A percentile compares a stretch with the other conserved stretches of the same genome.
These are phyloP conservation scores for Septoria linicola DNA, from an alignment of 2,329 filamentous ascomycete genomes.

Conservation along the genomic window DNA sequence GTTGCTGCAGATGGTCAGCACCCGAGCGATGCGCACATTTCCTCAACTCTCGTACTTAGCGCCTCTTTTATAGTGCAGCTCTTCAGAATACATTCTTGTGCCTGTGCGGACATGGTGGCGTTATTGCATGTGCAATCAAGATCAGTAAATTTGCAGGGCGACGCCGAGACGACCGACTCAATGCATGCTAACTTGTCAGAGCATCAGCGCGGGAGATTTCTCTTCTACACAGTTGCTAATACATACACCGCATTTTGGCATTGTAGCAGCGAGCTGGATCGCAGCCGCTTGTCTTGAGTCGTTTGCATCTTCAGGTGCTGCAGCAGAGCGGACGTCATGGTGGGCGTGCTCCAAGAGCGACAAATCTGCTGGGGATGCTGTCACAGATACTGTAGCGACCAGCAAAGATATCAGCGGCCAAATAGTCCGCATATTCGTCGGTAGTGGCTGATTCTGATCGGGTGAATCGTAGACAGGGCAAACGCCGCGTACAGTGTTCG, in stretches of 20 bases:
- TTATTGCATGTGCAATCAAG: conserved; percentile 13
- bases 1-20: conserved; percentile 6
- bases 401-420: neutral
- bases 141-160: conserved; percentile 10
- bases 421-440: neutral
- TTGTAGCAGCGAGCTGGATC: conserved; percentile 9
- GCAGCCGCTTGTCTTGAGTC: conserved; percentile 5
- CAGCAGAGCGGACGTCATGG: neutral
- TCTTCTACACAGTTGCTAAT: neutral
- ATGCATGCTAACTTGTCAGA: conserved; percentile 11
- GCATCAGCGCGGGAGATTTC: too few species aligned
- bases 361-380: neutral
- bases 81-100: neutral
- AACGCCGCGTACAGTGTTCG: too few species aligned
- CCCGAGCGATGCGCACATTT: too few species aligned
- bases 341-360: neutral
- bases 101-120: conserved; percentile 6
- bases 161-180: conserved; percentile 2
- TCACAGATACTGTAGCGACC: neutral
- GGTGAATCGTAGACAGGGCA: too few species aligned
- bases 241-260: conserved; percentile 15
- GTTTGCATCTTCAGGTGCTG: neutral
- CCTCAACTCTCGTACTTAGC: neutral
- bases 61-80: conserved; percentile 14
- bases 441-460: too few species aligned